Percentiles rank a stretch among this genome's conserved stretches.
These are phyloP conservation scores for Solanum arcanum DNA, from an alignment of 257 asterid species.

Conservation along the genomic window DNA sequence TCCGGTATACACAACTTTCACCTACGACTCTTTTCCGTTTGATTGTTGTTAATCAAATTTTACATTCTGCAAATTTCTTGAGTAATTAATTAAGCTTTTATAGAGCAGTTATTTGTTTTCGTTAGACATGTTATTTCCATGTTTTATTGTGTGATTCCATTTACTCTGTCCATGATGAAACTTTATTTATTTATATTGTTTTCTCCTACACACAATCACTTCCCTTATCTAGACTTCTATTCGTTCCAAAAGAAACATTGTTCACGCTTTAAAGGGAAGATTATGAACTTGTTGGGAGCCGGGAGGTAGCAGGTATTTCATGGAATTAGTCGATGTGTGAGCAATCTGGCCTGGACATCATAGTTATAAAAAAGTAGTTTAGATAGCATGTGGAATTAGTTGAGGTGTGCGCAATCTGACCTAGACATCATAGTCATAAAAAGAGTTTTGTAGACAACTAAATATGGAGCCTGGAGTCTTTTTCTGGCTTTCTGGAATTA, in stretches of 20 bases:
- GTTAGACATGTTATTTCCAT: neutral
- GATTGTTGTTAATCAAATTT: neutral
- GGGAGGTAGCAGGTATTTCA: neutral
- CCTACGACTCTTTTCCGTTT: neutral
- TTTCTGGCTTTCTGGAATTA: neutral
- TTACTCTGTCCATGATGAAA: neutral
- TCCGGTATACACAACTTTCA: conserved; percentile 33
- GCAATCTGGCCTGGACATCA: neutral
- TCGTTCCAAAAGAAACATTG: neutral
- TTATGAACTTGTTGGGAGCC: neutral
- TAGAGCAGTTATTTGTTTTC: neutral
- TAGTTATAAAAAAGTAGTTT: neutral
- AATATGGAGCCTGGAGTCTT: neutral
- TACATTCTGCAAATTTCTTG: neutral
- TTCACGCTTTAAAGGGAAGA: neutral
- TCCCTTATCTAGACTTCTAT: neutral
- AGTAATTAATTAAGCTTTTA: neutral
- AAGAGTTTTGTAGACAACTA: neutral
- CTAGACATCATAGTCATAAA: neutral
- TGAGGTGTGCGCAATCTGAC: neutral
- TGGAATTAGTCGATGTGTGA: neutral
- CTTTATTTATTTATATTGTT: neutral
- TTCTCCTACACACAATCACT: neutral
- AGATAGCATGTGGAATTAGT: neutral
- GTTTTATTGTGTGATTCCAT: neutral